Evolutionary conservation across 331 rosid species (phyloP).

Genomic region (Rosa hybrid): DNA sequence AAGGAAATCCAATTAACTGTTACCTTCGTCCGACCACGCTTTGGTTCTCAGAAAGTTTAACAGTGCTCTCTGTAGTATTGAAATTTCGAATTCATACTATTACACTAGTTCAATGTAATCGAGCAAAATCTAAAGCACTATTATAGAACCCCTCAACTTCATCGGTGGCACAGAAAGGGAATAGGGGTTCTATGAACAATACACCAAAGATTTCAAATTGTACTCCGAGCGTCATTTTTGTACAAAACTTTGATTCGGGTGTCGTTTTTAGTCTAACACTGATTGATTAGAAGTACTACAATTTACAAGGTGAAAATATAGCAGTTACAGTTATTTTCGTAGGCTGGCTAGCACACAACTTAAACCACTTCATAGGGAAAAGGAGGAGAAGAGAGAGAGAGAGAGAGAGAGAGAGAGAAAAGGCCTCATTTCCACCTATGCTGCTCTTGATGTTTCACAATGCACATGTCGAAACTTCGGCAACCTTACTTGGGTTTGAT

Average conservation of each 20-base stretch:
- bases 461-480: not conserved
- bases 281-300: not conserved
- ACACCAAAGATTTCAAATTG: not conserved
- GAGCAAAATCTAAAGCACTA: no score
- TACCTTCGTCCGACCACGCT: not conserved
- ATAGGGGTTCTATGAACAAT: not conserved
- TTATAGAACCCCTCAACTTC: no score
- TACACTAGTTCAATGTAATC: no score
- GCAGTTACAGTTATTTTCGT: not conserved
- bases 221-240: not conserved
- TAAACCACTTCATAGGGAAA: not conserved
- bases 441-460: not conserved
- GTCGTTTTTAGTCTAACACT: not conserved
- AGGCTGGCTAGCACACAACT: not conserved
- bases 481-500: conserved; percentile 36
- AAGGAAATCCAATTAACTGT: not conserved
- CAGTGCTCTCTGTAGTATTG: no score
- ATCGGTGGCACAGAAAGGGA: no score
- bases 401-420: not conserved
- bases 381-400: not conserved
- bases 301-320: not conserved
- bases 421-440: not conserved
- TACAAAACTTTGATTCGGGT: not conserved
- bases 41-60: no score
- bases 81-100: no score